Evolutionary conservation across 441 rosid species (phyloP), one percentile per base, ranked within the genome.

Genomic region (Erodium trifolium): DNA sequence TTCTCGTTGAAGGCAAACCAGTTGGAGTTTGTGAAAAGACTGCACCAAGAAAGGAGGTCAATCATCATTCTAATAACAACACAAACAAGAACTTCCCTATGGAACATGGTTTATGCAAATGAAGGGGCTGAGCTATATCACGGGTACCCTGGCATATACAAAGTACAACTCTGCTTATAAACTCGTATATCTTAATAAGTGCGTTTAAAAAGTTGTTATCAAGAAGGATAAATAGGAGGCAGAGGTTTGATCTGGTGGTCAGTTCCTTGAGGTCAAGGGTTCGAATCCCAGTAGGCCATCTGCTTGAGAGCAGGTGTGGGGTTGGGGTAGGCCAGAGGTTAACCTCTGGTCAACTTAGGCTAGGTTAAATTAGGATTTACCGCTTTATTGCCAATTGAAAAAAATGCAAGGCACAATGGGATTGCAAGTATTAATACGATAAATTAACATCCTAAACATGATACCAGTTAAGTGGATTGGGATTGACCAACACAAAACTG

Each of bases 1-100:
- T 63, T 27, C 7, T 90, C 97, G 84, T 92, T 89, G 83, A 87
- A 95, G 9, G 98, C 90, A 81, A 94, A 94, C 99, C 99, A 94
- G 82, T 95, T 80, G 65, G 99, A 90, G 75, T 92, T 90, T 72
- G 97, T 88, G 82, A 95, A 93, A 60, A 92, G 80, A 79, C 91
- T 87, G 85, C 88, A 81, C 63, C 67, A 68, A 72, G 68, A 66
- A 67, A 66, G 72, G 55, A 47, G 51, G 51, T 45, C 51, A 45
- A 45, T 45, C 3, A 45, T 12, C 51, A 2, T 45, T 45, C 13
- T 45, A 10, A 45, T 45, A 45, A 45, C 13, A 45, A 2, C 13
- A 10, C 51, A 45, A 10, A 10, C 51, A 45, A 45, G 51, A 45
- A 45, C 11, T 45, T 45, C 13, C 3, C 10, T 9, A 45, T 45